Percentiles rank a stretch among this genome's conserved stretches.
Evolutionary conservation across 2,329 filamentous ascomycete species (phyloP).

Genomic region (Phyllosticta capitalensis): DNA sequence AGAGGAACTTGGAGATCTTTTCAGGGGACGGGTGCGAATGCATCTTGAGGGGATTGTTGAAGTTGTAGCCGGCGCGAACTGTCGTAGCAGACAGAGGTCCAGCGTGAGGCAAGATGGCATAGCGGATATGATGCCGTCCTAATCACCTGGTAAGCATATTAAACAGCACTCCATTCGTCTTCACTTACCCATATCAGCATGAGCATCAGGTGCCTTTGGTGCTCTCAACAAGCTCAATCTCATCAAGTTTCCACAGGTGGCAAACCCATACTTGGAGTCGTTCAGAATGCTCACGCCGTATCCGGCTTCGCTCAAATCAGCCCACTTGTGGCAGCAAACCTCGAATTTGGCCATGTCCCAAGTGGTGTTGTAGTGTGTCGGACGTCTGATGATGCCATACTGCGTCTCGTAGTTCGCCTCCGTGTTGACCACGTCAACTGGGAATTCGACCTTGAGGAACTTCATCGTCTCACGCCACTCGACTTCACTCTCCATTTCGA

Average conservation of each 20-base stretch:
- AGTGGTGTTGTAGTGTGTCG: constrained; percentile 95
- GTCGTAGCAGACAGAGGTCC: constrained; percentile 64
- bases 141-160: not conserved
- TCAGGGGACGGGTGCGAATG: constrained; percentile 30
- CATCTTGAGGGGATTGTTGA: constrained; percentile 71
- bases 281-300: constrained; percentile 92
- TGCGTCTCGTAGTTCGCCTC: constrained; percentile 94
- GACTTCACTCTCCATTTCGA: constrained; percentile 78
- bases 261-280: constrained; percentile 93
- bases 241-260: constrained; percentile 82
- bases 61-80: constrained; percentile 75
- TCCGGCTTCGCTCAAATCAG: constrained; percentile 76
- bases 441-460: constrained; percentile 98
- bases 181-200: constrained; percentile 71
- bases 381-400: constrained; percentile 77
- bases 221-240: constrained; percentile 75
- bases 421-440: constrained; percentile 80
- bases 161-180: not conserved
- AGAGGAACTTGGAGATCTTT: constrained; percentile 24
- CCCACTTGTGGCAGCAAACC: constrained; percentile 91
- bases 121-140: constrained; percentile 69
- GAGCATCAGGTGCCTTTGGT: constrained; percentile 84
- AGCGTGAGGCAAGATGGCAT: constrained; percentile 79
- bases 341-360: constrained; percentile 99
- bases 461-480: constrained; percentile 97